Base-by-base conservation (phyloP, 2,329 filamentous ascomycete species). In the Graphium sp. region DNA sequence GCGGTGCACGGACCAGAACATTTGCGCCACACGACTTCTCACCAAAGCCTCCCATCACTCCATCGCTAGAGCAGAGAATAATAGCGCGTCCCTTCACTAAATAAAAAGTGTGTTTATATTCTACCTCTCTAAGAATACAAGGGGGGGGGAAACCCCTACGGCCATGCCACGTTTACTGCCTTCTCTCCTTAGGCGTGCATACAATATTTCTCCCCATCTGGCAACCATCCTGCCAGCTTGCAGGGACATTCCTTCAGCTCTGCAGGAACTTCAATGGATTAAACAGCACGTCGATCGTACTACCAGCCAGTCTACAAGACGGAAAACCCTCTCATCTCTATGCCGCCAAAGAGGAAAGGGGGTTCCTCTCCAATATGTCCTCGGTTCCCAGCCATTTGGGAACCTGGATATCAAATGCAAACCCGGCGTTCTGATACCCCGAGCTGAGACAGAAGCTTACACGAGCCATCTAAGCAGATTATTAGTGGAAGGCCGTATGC, bases 351-450 rank as follows among this genome's bases (percentile, higher is more conserved):
- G 72, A 19, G 58, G 62, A 7, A 50, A 47, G 7, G 83, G 83
- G 2, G 66, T 74, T 33, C 89, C 89, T 2, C 53, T 98, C 19
- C 89, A 95, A 48, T 95, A 95, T 46, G 63, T 95, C 14, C 56
- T 98, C 2, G 84, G 84, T 4, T 74, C 74, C 5, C 84, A 94
- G 47, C 89, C 78, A 2, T 95, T 98, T 52, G 87, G 85, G 1
- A 56, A 70, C 5, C 53, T 95, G 11, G 77, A 93, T 23, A 77
- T 98, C 25, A 53, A 63, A 31, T 94, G 85, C 44, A 60, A 58
- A 17, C 66, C 60, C 8, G 81, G 81, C 3, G 85, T 95, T 5
- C 56, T 98, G 32, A 92, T 95, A 37, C 89, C 89, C 20, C 67
- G 87, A 57, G 59, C 67, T 15, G 78, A 84, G 48, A 83, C 79